Conservation (phyloP, 371 early-diverging fungal genomes). For the Mortierella sp. region DNA sequence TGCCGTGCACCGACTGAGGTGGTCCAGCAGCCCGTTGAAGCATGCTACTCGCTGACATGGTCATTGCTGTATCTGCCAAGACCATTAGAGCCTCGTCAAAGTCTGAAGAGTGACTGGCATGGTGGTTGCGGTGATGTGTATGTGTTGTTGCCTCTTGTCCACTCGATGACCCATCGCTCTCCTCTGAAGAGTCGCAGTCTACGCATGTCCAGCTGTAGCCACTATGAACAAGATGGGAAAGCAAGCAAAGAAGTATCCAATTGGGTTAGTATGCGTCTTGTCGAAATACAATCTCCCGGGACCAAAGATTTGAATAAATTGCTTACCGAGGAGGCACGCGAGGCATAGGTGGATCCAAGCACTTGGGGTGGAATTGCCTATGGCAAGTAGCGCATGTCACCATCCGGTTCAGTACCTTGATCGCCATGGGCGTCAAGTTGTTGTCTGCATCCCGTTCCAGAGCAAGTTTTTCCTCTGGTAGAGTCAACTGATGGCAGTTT, state of each 20-base stretch:
- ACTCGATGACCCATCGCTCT: constrained; percentile 31
- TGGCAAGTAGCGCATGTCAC: constrained; percentile 43
- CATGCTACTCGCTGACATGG: constrained; percentile 14
- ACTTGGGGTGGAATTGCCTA: constrained; percentile 48
- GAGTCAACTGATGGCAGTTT: constrained; percentile 42
- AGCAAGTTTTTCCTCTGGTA: constrained; percentile 42
- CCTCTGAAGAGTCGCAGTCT: constrained; percentile 44
- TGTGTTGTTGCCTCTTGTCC: constrained; percentile 11
- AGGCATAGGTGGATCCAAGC: constrained; percentile 50
- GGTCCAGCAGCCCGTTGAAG: neutral
- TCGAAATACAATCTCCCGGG: too few relatives aligned
- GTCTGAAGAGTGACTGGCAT: constrained; percentile 38
- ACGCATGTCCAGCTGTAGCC: constrained; percentile 53
- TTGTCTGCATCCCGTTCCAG: constrained; percentile 38
- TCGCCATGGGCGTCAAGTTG: constrained; percentile 31
- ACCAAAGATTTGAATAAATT: too few relatives aligned
- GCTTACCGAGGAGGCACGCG: constrained; percentile 50
- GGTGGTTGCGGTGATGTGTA: constrained; percentile 9
- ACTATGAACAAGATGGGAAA: constrained; percentile 17
- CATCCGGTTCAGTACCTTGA: constrained; percentile 48
- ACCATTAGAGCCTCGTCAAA: constrained; percentile 50
- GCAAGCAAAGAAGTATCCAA: neutral
- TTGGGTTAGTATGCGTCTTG: too few relatives aligned
- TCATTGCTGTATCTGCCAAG: constrained; percentile 48
- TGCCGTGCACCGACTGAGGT: neutral